Evolutionary conservation across 2,329 filamentous ascomycete species (phyloP).

Genomic region (Scytalidium lignicola): DNA sequence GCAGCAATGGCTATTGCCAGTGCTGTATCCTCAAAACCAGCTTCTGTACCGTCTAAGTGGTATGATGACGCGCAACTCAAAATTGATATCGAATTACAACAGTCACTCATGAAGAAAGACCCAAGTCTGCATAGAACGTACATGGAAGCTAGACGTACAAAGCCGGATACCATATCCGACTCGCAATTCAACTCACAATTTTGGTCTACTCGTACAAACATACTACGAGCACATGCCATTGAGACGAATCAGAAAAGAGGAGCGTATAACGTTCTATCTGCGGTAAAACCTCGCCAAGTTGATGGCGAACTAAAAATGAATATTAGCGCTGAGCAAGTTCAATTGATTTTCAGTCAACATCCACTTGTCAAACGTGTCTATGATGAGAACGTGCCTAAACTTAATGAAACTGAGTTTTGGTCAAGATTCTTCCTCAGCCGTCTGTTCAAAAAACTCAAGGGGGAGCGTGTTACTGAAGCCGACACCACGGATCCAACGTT

Average conservation of each 20-base stretch:
- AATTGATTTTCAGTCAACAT: slow-evolving; percentile 89
- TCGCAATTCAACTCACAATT: slow-evolving; percentile 86
- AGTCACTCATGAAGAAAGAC: slow-evolving; percentile 81
- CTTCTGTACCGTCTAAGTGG: slow-evolving; percentile 51
- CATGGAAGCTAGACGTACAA: slow-evolving; percentile 75
- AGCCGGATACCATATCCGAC: slow-evolving; percentile 76
- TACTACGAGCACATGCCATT: slow-evolving; percentile 85
- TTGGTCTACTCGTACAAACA: slow-evolving; percentile 83
- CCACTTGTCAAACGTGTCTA: slow-evolving; percentile 86
- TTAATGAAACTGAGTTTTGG: slow-evolving; percentile 83
- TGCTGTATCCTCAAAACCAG: slow-evolving; percentile 50
- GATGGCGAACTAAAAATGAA: slow-evolving; percentile 73
- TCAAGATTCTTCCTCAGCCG: slow-evolving; percentile 88
- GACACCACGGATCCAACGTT: slow-evolving; percentile 75
- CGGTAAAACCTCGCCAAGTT: slow-evolving; percentile 74
- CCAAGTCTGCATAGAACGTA: slow-evolving; percentile 74
- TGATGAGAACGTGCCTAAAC: slow-evolving; percentile 83
- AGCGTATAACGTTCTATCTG: slow-evolving; percentile 88
- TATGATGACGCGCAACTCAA: slow-evolving; percentile 79
- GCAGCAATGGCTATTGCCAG: slow-evolving; percentile 74
- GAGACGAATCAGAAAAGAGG: slow-evolving; percentile 82
- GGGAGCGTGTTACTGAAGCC: slow-evolving; percentile 75
- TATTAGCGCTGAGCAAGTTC: slow-evolving; percentile 86
- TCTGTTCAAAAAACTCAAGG: slow-evolving; percentile 84
- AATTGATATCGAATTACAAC: slow-evolving; percentile 74